phyloP scores from a whole-genome alignment of 2,329 filamentous ascomycete species.

The Lachnellula subtilissima region DNA sequence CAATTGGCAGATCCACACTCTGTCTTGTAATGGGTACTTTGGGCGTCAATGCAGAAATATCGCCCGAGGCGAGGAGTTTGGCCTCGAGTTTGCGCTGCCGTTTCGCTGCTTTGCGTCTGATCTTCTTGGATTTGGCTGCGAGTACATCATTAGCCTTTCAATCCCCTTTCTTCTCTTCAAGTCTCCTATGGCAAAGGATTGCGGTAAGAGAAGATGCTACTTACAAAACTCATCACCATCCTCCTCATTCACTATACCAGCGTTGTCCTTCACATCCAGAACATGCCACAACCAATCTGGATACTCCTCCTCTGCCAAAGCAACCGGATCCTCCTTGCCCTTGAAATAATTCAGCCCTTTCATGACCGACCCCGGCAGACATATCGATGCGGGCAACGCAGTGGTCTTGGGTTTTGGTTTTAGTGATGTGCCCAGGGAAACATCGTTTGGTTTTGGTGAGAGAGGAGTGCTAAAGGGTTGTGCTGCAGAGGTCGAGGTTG shows the following conservation, averaged over 20 bases:
- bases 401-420: conserved; percentile 13
- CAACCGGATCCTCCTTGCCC: conserved; percentile 66
- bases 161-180: neutral
- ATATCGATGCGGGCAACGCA: conserved; percentile 8
- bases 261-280: conserved; percentile 56
- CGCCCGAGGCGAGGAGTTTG: conserved; percentile 57
- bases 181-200: neutral
- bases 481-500: conserved; percentile 25
- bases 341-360: conserved; percentile 76
- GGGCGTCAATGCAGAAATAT: conserved; percentile 59
- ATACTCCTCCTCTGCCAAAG: conserved; percentile 69
- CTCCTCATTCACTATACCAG: conserved; percentile 44
- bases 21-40: conserved; percentile 75
- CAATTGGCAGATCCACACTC: conserved; percentile 64
- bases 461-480: conserved; percentile 33
- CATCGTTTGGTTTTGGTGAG: conserved; percentile 20
- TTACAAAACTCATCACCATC: conserved; percentile 76
- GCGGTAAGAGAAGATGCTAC: conserved; percentile 32
- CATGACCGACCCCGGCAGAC: conserved; percentile 61
- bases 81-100: conserved; percentile 52
- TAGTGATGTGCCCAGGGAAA: conserved; percentile 4
- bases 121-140: conserved; percentile 78
- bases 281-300: conserved; percentile 76
- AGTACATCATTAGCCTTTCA: conserved; percentile 1
- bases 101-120: conserved; percentile 67